A percentile compares a stretch with the other conserved stretches of the same genome.
Conservation (phyloP, 805 yeast genomes). For the Zygoascus flipseniorum region DNA sequence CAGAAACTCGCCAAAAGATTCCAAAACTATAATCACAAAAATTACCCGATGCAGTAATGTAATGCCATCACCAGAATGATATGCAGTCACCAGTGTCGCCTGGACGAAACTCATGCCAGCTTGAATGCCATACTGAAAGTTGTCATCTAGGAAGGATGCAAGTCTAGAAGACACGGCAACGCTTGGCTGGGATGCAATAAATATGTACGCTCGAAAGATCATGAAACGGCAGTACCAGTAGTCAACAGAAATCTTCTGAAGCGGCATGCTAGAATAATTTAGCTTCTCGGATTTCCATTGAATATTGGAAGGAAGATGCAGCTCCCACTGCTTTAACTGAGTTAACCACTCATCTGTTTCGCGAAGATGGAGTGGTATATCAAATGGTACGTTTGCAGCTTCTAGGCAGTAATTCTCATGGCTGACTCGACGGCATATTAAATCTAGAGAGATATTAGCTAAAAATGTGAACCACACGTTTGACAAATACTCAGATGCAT, state of each 20-base stretch:
- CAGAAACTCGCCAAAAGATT: not conserved
- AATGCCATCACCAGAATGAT: not conserved
- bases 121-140: not conserved
- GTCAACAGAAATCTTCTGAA: not conserved
- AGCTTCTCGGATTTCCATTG: not conserved
- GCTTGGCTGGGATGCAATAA: not conserved
- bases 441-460: not conserved
- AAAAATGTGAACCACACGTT: not conserved
- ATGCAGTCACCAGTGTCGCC: not conserved
- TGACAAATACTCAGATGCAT: not conserved
- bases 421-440: not conserved
- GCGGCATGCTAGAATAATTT: not conserved
- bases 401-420: not conserved
- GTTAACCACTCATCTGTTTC: not conserved
- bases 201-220: not conserved
- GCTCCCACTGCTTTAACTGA: not conserved
- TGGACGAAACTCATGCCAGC: not conserved
- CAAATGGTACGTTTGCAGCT: not conserved
- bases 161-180: not conserved
- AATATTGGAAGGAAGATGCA: not conserved
- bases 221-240: not conserved
- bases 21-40: not conserved
- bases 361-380: not conserved
- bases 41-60: not conserved
- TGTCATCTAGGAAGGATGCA: not conserved